Evolutionary conservation across 306 rosid species (phyloP).

Genomic region (Cucumis melo): DNA sequence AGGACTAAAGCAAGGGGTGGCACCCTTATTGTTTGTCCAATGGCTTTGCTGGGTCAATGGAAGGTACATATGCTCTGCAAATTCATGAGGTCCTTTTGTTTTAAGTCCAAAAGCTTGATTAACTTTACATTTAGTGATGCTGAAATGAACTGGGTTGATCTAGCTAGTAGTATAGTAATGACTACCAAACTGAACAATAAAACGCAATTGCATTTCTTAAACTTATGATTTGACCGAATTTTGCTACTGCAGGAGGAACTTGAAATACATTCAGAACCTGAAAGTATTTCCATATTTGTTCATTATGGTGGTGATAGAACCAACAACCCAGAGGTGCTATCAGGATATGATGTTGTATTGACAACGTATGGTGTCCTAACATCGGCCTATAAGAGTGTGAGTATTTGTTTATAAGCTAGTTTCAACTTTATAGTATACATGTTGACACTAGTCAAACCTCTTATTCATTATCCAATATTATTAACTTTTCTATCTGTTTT

Average conservation of each 20-base stretch:
- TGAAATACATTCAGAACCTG: constrained; percentile 54
- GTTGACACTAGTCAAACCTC: neutral
- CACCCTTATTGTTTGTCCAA: constrained; percentile 81
- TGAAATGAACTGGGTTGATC: neutral
- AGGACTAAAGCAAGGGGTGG: constrained; percentile 36
- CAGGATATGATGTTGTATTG: constrained; percentile 62
- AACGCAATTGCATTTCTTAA: neutral
- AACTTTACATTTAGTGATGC: neutral
- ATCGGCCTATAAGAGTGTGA: constrained; percentile 46
- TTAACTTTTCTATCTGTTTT: neutral
- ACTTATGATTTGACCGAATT: neutral
- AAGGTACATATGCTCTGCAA: constrained; percentile 32
- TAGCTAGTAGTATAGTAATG: neutral
- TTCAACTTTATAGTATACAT: neutral
- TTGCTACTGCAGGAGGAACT: constrained; percentile 61
- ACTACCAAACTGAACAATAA: neutral
- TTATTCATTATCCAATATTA: neutral
- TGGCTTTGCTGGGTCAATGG: constrained; percentile 89
- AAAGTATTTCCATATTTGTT: constrained; percentile 50
- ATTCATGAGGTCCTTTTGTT: neutral
- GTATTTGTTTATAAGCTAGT: neutral
- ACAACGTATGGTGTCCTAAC: constrained; percentile 67
- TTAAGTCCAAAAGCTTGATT: neutral
- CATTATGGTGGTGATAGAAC: constrained; percentile 76
- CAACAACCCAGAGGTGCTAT: constrained; percentile 27